Evolutionary conservation across 345 rosid genomes (phyloP).

Genomic region (Pistacia integerrima): DNA sequence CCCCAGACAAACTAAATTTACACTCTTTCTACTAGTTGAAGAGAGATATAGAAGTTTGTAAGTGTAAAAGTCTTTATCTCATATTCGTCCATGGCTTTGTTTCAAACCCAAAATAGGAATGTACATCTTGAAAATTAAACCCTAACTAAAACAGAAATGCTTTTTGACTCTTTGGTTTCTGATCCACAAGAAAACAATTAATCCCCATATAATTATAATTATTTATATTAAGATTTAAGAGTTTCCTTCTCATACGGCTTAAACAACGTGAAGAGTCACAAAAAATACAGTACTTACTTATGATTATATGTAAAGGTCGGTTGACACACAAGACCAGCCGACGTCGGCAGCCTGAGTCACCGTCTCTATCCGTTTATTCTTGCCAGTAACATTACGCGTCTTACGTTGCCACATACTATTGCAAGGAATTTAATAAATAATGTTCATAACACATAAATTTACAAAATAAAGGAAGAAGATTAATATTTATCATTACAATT

Average conservation of each 20-base stretch:
- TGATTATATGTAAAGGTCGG: slow-evolving; percentile 33
- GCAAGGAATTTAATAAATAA: not conserved
- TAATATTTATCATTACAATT: not conserved
- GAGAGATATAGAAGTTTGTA: not conserved
- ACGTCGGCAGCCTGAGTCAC: slow-evolving; percentile 22
- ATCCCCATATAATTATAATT: not conserved
- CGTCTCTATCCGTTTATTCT: slow-evolving; percentile 11
- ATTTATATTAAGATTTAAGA: not conserved
- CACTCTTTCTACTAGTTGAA: slow-evolving; percentile 11
- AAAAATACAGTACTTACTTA: slow-evolving; percentile 1
- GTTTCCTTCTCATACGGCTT: slow-evolving; percentile 44
- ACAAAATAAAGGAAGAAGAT: not conserved
- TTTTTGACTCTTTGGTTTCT: slow-evolving; percentile 22
- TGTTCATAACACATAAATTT: not conserved
- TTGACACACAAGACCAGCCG: slow-evolving; percentile 18
- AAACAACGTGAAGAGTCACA: slow-evolving; percentile 31
- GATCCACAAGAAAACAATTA: not conserved
- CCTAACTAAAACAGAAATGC: slow-evolving; percentile 17
- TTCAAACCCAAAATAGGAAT: not conserved
- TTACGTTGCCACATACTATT: not conserved
- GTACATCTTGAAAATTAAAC: slow-evolving; percentile 20
- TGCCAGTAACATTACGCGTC: not conserved
- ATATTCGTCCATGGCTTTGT: not conserved
- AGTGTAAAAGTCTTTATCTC: not conserved
- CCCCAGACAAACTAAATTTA: not conserved